Base-by-base conservation (phyloP, 805 yeast genomes). In the Lachancea waltii region DNA sequence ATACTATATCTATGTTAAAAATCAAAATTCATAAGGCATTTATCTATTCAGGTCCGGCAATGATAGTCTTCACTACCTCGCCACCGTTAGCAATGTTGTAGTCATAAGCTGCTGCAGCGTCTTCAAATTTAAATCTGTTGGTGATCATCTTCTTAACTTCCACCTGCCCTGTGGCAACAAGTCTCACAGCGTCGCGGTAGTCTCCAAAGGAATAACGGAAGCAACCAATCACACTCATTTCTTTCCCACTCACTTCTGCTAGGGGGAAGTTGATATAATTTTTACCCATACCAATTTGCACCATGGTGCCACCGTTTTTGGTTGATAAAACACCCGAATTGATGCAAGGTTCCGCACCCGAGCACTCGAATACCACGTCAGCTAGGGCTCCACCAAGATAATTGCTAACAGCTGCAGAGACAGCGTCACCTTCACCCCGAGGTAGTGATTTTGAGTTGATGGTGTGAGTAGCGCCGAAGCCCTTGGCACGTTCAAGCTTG, bases 281-380 rank as follows among this genome's bases (percentile, higher is more conserved):
- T 30, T 72, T 74, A 18, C 94, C 90, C 77, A 83, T 83, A 30
- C 95, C 96, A 23, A 84, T 90, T 62, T 85, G 95, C 23, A 84
- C 86, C 51, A 70, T 78, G 35, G 78, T 67, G 17, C 95, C 95
- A 40, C 85, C 86, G 23, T 76, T 68, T 35, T 64, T 72, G 42
- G 84, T 66, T 25, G 75, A 68, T 36, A 70, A 65, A 31, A 85
- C 71, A 35, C 85, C 92, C 45, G 78, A 69, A 46, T 75, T 70
- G 46, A 85, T 79, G 48, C 92, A 85, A 23, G 74, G 70, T 50
- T 76, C 85, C 32, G 85, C 86, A 40, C 96, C 96, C 10, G 94
- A 76, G 44, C 90, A 84, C 58, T 86, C 96, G 56, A 86, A 69
- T n/a, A 83, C 82, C 28, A 79, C 74, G 35, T 68, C 66, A 28